A percentile compares a stretch with the other conserved stretches of the same genome.
phyloP scores from a whole-genome alignment of 345 rosid genomes.

The Conringia planisiliqua region DNA sequence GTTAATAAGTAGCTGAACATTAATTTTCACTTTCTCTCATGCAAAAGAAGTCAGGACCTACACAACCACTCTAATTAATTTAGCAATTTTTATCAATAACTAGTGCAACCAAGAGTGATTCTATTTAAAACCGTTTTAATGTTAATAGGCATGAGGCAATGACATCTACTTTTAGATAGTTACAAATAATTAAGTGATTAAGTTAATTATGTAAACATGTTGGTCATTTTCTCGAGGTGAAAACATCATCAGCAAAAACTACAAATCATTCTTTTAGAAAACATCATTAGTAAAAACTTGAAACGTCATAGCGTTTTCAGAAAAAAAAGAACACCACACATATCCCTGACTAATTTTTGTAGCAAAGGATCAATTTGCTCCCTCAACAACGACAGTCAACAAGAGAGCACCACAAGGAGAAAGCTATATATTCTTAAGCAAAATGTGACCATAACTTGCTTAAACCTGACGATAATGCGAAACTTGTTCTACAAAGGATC shows the following conservation, averaged over 20 bases:
- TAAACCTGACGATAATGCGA: not conserved
- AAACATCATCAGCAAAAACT: not conserved
- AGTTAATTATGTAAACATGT: not conserved
- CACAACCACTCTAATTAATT: not conserved
- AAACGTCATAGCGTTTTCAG: not conserved
- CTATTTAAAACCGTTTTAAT: not conserved
- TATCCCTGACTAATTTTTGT: not conserved
- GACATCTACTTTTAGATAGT: not conserved
- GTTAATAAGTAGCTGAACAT: constrained; percentile 12
- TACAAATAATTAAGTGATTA: no score
- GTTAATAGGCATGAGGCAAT: not conserved
- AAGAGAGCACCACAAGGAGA: no score
- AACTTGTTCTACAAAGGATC: not conserved
- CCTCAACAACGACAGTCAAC: not conserved
- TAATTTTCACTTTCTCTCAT: not conserved
- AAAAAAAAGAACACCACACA: not conserved
- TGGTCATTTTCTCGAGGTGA: not conserved
- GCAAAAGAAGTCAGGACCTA: not conserved
- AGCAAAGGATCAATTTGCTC: not conserved
- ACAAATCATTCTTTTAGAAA: not conserved
- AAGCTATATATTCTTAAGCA: no score
- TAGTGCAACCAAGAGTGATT: not conserved
- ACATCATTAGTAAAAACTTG: not conserved
- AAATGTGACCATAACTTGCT: not conserved
- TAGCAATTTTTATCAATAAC: not conserved